A percentile compares a stretch with the other conserved stretches of the same genome.
Evolutionary conservation across 331 rosid species (phyloP).

Genomic region (Quercus phellos): DNA sequence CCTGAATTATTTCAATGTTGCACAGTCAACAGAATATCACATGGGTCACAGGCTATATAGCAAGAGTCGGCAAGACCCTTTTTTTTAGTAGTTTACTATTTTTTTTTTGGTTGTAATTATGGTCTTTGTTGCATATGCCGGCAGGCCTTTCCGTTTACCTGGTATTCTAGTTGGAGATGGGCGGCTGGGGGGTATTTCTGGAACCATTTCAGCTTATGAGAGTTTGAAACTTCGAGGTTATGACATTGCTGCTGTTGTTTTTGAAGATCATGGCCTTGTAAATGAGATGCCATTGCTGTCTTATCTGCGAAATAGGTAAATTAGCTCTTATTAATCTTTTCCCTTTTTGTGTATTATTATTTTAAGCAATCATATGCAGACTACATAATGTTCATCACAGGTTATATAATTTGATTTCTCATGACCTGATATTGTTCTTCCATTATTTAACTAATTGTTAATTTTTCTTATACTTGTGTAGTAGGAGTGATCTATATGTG

Average conservation of each 20-base stretch:
- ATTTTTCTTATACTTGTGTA: neutral
- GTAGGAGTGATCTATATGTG: neutral
- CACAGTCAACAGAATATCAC: too few species aligned
- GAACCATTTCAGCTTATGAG: constrained; percentile 90
- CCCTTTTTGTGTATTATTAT: constrained; percentile 8
- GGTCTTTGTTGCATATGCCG: constrained; percentile 18
- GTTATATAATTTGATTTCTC: neutral
- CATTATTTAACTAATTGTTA: neutral
- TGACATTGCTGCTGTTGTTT: constrained; percentile 70
- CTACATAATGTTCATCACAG: neutral
- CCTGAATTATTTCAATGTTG: too few species aligned
- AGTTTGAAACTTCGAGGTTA: constrained; percentile 79
- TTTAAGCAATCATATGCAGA: neutral
- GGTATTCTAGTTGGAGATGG: constrained; percentile 95
- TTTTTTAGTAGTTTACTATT: too few species aligned
- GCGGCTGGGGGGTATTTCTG: constrained; percentile 84
- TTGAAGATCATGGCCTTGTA: constrained; percentile 81
- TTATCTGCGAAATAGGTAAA: constrained; percentile 68
- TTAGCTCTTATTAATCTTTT: constrained; percentile 5
- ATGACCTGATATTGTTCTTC: neutral
- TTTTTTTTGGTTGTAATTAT: neutral
- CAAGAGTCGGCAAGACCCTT: too few species aligned
- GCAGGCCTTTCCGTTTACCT: constrained; percentile 85
- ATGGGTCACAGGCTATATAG: too few species aligned
- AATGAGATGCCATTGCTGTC: constrained; percentile 75